Evolutionary conservation across 2,329 filamentous ascomycete genomes (phyloP), one percentile per base, ranked within the genome.

Genomic region (Paecilomyces formosus): DNA sequence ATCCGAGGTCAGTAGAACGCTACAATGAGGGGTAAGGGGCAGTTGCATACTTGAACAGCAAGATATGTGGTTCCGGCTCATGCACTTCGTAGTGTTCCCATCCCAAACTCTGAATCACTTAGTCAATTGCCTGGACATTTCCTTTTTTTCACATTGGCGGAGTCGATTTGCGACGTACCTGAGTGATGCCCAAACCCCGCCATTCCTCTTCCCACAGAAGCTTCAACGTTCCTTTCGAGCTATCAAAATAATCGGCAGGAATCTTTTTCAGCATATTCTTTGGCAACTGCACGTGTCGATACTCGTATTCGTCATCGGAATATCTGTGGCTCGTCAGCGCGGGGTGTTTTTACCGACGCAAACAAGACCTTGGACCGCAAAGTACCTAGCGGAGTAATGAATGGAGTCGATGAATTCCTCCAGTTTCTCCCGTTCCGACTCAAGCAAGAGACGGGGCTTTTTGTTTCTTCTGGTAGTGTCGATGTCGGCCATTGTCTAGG

Each of bases 31-130:
- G 63, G 59, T 31, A 31, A 68, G 63, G 62, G 68, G 65, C n/a
- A 39, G 39, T 49, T 45, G 81, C 89, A 75, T 79, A 97, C 93
- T 99, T 99, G 85, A 99, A 99, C 31, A 99, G 85, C 57, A 99
- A 84, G 70, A 99, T 99, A 75, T 99, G 94, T 64, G 94, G 94
- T 79, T 99, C 94, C 51, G 94, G 94, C 76, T 97, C 94, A 75
- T 99, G 94, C 57, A 99, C 94, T 76, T 99, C 94, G 74, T 99
- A 99, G 76, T 99, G 94, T 75, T 97, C 93, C 94, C 94, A 99
- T 59, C 94, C 94, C 69, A 99, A 81, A 80, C 93, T 97, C 92
- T 97, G 72, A 55, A 28, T 24, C 21, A 31, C 30, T 26, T 33
- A 33, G 28, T 45, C 33, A 54, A 18, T 18, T n/a, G 30, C 31